Conservation (phyloP, 768 basidiomycete species). For the Suillus alpinus region DNA sequence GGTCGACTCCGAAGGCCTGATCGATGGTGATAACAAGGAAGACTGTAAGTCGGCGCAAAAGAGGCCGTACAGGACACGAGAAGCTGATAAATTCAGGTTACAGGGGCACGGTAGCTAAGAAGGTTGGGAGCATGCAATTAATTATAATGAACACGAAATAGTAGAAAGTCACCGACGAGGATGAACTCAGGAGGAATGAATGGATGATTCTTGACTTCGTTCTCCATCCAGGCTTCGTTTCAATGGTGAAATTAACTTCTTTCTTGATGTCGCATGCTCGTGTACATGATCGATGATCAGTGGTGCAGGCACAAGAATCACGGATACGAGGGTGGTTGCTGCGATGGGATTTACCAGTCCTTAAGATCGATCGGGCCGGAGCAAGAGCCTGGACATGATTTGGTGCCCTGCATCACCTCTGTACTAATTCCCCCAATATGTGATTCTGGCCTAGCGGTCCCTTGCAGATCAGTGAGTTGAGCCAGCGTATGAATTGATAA, state of each 20-base stretch:
- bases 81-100: not conserved
- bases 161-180: not conserved
- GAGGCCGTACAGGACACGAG: not conserved
- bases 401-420: not conserved
- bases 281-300: not conserved
- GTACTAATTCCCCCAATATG: not conserved
- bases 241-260: not conserved
- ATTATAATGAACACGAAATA: not conserved
- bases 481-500: not conserved
- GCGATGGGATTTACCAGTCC: not conserved
- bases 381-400: not conserved
- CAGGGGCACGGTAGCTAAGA: not conserved
- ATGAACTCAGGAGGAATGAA: not conserved
- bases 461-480: not conserved
- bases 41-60: not conserved
- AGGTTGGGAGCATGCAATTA: not conserved
- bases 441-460: not conserved
- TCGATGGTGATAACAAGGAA: conserved; percentile 3
- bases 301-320: not conserved
- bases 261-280: not conserved
- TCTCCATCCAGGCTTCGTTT: not conserved
- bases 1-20: not conserved
- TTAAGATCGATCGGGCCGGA: not conserved
- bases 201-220: not conserved
- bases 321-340: not conserved